Percentiles rank a stretch among this genome's conserved stretches.
These are phyloP conservation scores for Ustulina deusta DNA, from an alignment of 2,329 filamentous ascomycete species.

Conservation along the genomic window DNA sequence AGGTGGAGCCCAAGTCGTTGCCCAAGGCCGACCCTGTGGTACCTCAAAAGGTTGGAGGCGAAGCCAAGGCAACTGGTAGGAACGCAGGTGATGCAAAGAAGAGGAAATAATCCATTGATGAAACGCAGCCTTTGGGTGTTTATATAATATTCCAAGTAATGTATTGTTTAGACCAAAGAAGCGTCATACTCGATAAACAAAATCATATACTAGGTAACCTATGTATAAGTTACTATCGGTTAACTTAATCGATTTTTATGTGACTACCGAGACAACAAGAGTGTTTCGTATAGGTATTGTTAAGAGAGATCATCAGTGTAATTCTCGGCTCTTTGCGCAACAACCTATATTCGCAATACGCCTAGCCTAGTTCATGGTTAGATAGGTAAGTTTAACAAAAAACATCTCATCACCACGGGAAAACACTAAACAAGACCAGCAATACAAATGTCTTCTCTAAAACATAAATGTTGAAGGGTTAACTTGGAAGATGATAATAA, in stretches of 20 bases:
- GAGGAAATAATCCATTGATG: slow-evolving; percentile 54
- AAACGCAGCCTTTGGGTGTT: not conserved
- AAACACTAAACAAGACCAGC: no score
- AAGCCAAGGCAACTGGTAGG: slow-evolving; percentile 63
- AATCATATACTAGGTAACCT: slow-evolving; percentile 6
- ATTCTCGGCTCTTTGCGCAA: no score
- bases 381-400: no score
- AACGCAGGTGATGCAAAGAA: slow-evolving; percentile 63
- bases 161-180: slow-evolving; percentile 15
- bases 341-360: no score
- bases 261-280: not conserved
- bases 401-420: no score
- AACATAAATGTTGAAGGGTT: no score
- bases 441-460: no score
- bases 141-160: slow-evolving; percentile 20
- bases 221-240: not conserved
- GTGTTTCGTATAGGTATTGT: no score
- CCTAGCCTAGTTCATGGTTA: no score
- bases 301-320: no score
- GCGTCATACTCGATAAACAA: slow-evolving; percentile 10
- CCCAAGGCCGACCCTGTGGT: slow-evolving; percentile 46
- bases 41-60: slow-evolving; percentile 51
- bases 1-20: slow-evolving; percentile 55
- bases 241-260: not conserved
- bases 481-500: no score